Evolutionary conservation across 768 basidiomycete genomes (phyloP).

Genomic region (Suillus lakei): DNA sequence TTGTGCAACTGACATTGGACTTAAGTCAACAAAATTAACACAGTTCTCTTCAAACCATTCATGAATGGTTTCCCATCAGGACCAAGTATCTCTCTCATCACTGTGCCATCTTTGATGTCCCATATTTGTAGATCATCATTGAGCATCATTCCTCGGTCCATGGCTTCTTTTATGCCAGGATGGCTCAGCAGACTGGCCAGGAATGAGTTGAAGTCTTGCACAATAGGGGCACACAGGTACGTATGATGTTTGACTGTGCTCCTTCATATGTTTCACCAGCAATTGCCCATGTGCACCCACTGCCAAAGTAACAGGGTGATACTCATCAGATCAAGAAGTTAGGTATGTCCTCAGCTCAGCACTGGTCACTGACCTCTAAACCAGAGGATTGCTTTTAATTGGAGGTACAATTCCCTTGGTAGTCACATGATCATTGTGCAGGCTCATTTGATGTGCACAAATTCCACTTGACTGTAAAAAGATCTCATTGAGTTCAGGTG

Average conservation of each 20-base stretch:
- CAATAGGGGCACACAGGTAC: constrained; percentile 23
- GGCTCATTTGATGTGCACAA: too few relatives aligned
- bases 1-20: too few relatives aligned
- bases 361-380: constrained; percentile 15
- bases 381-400: too few relatives aligned
- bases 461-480: background rate
- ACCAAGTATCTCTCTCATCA: constrained; percentile 27
- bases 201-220: constrained; percentile 35
- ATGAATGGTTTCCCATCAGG: constrained; percentile 31
- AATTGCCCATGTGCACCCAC: constrained; percentile 14
- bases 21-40: too few relatives aligned
- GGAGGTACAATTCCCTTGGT: too few relatives aligned
- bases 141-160: constrained; percentile 24
- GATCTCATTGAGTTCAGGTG: too few relatives aligned
- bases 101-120: constrained; percentile 35
- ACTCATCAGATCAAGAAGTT: too few relatives aligned
- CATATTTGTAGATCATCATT: constrained; percentile 6
- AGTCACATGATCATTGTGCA: too few relatives aligned
- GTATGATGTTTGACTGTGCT: background rate
- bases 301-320: too few relatives aligned
- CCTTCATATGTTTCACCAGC: background rate
- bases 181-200: constrained; percentile 28
- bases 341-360: too few relatives aligned
- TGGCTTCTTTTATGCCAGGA: constrained; percentile 29
- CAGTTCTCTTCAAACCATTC: background rate